phyloP scores from a whole-genome alignment of 176 grass and related monocot genomes.

The Oryza officinalis region DNA sequence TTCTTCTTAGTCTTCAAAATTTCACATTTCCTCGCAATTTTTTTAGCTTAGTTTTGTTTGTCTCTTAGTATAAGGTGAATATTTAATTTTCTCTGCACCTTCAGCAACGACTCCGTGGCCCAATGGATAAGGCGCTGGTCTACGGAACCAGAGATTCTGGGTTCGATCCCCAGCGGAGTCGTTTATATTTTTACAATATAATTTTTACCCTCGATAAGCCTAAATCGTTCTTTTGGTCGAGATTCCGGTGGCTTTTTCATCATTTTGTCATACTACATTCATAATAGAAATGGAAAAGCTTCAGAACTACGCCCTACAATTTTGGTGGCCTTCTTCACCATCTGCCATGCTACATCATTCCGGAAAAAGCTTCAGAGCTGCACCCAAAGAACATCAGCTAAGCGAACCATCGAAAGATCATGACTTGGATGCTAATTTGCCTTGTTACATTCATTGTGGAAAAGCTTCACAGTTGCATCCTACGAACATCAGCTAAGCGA shows the following conservation, averaged over 20 bases:
- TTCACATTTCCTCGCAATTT: too few species aligned
- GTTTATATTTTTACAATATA: not conserved
- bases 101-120: conserved; percentile 59
- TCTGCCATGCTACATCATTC: not conserved
- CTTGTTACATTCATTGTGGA: not conserved
- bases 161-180: conserved; percentile 97
- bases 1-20: too few species aligned
- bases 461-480: not conserved
- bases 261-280: too few species aligned
- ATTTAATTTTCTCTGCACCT: too few species aligned
- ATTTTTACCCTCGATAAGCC: too few species aligned
- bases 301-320: too few species aligned
- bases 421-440: not conserved
- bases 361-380: not conserved
- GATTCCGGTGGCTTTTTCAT: too few species aligned
- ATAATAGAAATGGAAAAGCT: too few species aligned
- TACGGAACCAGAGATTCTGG: conserved; percentile 99
- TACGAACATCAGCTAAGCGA: not conserved
- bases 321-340: not conserved
- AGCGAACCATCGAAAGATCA: not conserved
- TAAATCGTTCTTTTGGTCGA: too few species aligned
- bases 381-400: not conserved
- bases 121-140: conserved; percentile 98
- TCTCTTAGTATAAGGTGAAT: too few species aligned
- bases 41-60: too few species aligned